Percentiles rank a stretch among this genome's conserved stretches.
These are phyloP conservation scores for Fraxinus latifolia DNA, from an alignment of 305 asterid genomes.

Conservation along the genomic window DNA sequence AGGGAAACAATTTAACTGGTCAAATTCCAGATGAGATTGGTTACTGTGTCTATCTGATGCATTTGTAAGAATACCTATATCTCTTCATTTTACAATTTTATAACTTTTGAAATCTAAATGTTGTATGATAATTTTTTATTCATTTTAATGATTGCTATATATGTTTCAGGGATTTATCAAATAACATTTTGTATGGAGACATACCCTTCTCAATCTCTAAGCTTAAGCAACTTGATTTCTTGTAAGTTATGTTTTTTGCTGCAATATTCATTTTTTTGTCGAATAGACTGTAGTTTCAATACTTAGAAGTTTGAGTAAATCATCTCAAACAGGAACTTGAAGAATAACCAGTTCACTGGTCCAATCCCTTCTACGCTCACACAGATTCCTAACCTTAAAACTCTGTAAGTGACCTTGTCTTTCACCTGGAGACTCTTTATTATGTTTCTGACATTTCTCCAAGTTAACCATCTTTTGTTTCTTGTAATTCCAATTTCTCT, in stretches of 20 bases:
- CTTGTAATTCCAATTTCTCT: not conserved
- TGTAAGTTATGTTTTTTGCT: constrained; percentile 49
- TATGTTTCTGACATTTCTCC: not conserved
- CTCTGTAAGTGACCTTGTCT: constrained; percentile 57
- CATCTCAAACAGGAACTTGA: constrained; percentile 54
- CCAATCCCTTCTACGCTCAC: constrained; percentile 95
- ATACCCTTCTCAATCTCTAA: constrained; percentile 83
- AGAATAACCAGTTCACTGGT: constrained; percentile 82
- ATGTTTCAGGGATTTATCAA: constrained; percentile 74
- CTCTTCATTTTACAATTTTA: not conserved
- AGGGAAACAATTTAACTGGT: constrained; percentile 83
- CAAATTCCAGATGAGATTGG: constrained; percentile 94
- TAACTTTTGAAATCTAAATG: not conserved
- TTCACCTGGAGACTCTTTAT: not conserved
- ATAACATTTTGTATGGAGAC: constrained; percentile 79
- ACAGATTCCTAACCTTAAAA: constrained; percentile 88
- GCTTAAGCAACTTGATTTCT: constrained; percentile 82
- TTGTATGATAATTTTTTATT: not conserved
- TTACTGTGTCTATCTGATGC: constrained; percentile 56
- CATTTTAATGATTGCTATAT: not conserved
- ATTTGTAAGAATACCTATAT: constrained; percentile 42
- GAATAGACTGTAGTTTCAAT: not conserved
- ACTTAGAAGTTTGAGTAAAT: not conserved
- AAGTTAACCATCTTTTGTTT: not conserved
- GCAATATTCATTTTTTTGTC: not conserved